Base-by-base conservation (phyloP, 352 stramenopile species). In the Globisporangium nagaii region DNA sequence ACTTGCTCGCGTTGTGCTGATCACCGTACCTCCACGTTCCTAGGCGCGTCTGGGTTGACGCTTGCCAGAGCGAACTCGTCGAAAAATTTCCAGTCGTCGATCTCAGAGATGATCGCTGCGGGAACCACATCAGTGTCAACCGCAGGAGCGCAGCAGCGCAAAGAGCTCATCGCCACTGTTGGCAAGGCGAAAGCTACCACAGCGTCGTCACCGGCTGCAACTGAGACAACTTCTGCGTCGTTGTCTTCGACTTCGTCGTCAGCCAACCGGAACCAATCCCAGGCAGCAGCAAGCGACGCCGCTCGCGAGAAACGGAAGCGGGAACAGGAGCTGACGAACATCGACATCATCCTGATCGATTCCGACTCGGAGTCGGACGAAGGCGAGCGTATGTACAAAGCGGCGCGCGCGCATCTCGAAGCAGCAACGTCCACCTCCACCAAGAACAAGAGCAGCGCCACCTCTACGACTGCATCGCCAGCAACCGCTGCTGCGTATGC, bases 281-380 rank as follows among this genome's bases (percentile, higher is more conserved):
- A 24, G 2, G 5, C 17, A 2, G 24, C 8, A 9, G 8, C 12
- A 22, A 31, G 20, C 27, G 28, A 44, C 22, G 55, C 4, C 13
- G 44, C 53, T 3, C 41, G 62, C 22, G 62, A 51, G 25, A 86
- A 87, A 46, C 72, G 75, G 9, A 87, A 87, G 46, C 70, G 76
- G 15, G 25, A 53, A 20, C n/a, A n/a, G n/a, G 27, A 58, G 6
- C 9, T 42, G 20, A 35, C 51, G 37, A 52, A 70, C n/a, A 39
- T 70, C 25, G 79, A 90, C 52, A 63, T 86, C 27, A 88, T 90
- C 27, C 66, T 69, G 28, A 73, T 90, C 36, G 73, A 88, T 24
- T 73, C 75, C 1, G 66, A 86, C 42, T 69, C 75, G 4, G 68
- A 72, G 19, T 43, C 72, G 4, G 68, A 77, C 19, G 61, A 65